phyloP scores from a whole-genome alignment of 2,329 filamentous ascomycete genomes.

The Hypoxylon sp. region DNA sequence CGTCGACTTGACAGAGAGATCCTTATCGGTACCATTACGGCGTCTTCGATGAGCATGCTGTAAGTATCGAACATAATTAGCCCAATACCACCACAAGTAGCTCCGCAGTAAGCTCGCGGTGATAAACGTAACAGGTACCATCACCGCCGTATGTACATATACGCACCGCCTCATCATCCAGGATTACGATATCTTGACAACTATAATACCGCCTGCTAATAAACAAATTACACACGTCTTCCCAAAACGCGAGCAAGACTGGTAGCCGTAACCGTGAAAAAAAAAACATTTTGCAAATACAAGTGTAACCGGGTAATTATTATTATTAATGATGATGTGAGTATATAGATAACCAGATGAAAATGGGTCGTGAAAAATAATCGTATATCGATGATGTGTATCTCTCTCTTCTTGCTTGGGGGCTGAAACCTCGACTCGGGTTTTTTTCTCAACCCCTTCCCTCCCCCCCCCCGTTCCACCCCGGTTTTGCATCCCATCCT shows the following conservation, averaged over 20 bases:
- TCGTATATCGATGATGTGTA: constrained; percentile 32
- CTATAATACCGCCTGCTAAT: constrained; percentile 15
- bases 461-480: too few relatives aligned
- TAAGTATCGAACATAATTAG: too few relatives aligned
- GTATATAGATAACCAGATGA: constrained; percentile 20
- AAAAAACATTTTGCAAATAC: constrained; percentile 14
- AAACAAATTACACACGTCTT: not conserved
- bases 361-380: constrained; percentile 32
- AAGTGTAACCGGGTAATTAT: constrained; percentile 20
- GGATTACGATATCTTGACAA: constrained; percentile 19
- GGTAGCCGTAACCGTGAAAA: not conserved
- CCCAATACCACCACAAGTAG: too few relatives aligned
- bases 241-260: constrained; percentile 4
- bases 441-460: constrained; percentile 6
- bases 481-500: too few relatives aligned
- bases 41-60: constrained; percentile 15
- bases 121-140: constrained; percentile 10
- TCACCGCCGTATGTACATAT: constrained; percentile 23
- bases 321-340: constrained; percentile 31
- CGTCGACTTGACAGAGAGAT: not conserved
- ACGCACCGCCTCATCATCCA: too few relatives aligned
- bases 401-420: too few relatives aligned
- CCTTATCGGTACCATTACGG: constrained; percentile 27
- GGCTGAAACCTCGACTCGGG: too few relatives aligned
- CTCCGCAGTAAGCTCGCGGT: constrained; percentile 32